Evolutionary conservation across 2,329 filamentous ascomycete species (phyloP).

Genomic region (Thielaviopsis punctulata): DNA sequence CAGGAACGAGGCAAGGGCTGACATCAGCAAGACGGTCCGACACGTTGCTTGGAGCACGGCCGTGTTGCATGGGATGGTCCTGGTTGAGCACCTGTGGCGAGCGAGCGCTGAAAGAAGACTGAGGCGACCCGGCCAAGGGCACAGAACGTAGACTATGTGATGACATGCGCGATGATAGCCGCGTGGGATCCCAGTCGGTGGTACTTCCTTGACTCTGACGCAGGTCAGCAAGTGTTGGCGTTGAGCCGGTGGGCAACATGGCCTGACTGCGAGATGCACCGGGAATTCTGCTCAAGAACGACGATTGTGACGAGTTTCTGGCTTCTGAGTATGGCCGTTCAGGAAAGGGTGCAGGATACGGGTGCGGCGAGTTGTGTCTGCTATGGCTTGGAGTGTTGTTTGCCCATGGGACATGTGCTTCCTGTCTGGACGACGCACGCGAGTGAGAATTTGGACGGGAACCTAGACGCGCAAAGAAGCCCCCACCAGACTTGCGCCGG

Average conservation of each 20-base stretch:
- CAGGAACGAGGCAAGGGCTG: neutral
- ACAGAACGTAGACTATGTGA: conserved; percentile 2
- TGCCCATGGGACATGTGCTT: neutral
- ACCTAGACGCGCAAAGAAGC: neutral
- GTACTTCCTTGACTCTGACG: neutral
- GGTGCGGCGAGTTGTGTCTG: conserved; percentile 6
- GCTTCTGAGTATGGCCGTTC: conserved; percentile 1
- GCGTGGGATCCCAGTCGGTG: neutral
- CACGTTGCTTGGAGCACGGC: neutral
- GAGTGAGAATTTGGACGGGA: neutral
- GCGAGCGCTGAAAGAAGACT: conserved; percentile 1
- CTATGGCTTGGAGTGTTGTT: neutral
- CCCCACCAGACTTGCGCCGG: neutral
- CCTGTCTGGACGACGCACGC: neutral
- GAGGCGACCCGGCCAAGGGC: neutral
- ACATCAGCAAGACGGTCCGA: neutral
- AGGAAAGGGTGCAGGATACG: neutral
- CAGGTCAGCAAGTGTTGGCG: neutral
- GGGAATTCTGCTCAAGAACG: neutral
- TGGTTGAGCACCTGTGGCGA: neutral
- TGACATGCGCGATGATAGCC: neutral
- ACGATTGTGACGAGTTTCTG: conserved; percentile 3
- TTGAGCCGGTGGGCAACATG: neutral
- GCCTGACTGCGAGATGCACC: neutral
- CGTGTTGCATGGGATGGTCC: neutral